Evolutionary conservation across 2,329 filamentous ascomycete genomes (phyloP), one percentile per base, ranked within the genome.

Genomic region (Fusarium foetens): DNA sequence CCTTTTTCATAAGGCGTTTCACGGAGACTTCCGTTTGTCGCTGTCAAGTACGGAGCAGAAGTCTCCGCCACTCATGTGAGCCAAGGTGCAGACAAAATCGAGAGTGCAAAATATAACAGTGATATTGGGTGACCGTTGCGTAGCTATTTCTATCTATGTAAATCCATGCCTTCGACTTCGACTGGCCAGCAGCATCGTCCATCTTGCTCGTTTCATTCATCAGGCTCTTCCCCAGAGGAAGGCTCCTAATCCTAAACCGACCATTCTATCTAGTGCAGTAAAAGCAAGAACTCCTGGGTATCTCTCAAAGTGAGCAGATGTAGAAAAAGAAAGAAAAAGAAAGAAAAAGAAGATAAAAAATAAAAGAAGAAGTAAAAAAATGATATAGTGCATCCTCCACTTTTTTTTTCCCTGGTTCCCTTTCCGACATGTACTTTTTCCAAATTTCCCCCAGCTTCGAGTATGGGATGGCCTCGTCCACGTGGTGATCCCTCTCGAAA

Each of bases 141-240:
- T 65, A 68, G 66, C 69, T 29, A 72, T 68, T 70, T 73, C 75
- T 77, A 77, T 76, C 75, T 77, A 76, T 74, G 60, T 71, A 68
- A 72, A 66, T 66, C 64, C 66, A 58, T 74, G 68, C 64, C 57
- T 71, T 68, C 63, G 67, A 72, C 65, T 76, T 68, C 67, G 53
- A 77, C 75, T 77, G 75, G 55, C 75, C 75, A 77, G 75, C 75
- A 77, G 75, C 62, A 73, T 75, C 58, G 63, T 76, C 74, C 74
- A 74, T 76, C 73, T 76, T 72, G 75, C 75, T 77, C 75, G 66
- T 77, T 75, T 71, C 74, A 77, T 67, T 76, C 75, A 77, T 75
- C 73, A 75, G 54, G 57, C 66, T 66, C 68, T 73, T 71, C 62
- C 53, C 52, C 29, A 67, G 31, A 49, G 57, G 60, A 76, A 70